These are phyloP conservation scores for Globisporangium spinosum DNA, from an alignment of 352 stramenopile genomes.

Conservation along the genomic window DNA sequence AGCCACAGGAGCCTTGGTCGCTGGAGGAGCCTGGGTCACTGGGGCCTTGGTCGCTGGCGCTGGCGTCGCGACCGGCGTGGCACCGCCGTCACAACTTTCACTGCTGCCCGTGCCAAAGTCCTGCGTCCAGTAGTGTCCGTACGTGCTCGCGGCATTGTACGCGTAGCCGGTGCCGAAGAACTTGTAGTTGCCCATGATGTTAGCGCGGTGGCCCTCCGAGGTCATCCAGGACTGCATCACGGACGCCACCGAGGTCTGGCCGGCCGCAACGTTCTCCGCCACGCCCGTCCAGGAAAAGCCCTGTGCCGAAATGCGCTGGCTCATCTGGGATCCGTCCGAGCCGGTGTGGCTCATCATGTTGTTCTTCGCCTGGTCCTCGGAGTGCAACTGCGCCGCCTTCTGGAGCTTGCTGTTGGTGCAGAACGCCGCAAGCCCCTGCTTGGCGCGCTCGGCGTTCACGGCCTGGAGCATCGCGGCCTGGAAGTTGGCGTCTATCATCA, in stretches of 20 bases:
- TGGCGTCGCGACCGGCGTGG: background rate
- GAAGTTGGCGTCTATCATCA: constrained; percentile 11
- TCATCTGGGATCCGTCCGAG: constrained; percentile 22
- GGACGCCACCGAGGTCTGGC: constrained; percentile 14
- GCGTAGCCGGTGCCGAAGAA: constrained; percentile 42
- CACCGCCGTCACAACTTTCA: constrained; percentile 19
- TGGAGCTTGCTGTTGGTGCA: constrained; percentile 35
- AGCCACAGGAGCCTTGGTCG: background rate
- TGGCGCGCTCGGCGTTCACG: constrained; percentile 21
- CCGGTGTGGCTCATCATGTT: constrained; percentile 34
- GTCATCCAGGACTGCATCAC: constrained; percentile 24
- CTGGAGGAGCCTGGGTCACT: background rate
- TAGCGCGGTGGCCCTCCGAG: constrained; percentile 19
- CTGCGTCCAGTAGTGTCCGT: constrained; percentile 58
- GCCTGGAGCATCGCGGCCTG: constrained; percentile 22
- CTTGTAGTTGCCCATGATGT: constrained; percentile 30
- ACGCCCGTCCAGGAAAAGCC: constrained; percentile 22
- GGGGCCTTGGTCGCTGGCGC: background rate
- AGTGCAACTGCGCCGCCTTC: constrained; percentile 27
- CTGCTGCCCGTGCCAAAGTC: constrained; percentile 37
- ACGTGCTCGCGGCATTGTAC: constrained; percentile 31
- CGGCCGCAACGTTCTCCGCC: constrained; percentile 26
- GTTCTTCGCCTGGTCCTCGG: constrained; percentile 26
- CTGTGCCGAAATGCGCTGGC: constrained; percentile 22
- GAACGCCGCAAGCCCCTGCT: constrained; percentile 13